Conservation (phyloP, 1,139 yeast genomes). For the Suhomyces terraborum region DNA sequence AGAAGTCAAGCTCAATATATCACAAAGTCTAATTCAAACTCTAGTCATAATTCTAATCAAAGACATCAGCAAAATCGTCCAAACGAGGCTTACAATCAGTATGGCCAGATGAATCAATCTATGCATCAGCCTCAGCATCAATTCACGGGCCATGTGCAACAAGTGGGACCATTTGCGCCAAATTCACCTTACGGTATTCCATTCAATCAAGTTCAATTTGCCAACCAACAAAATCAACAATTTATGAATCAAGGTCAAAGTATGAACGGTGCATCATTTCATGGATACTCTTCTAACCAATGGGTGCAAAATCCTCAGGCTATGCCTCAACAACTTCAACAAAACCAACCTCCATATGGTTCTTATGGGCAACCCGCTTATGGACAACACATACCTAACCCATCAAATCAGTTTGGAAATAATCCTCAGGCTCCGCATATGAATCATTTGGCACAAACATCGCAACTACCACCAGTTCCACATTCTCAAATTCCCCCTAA, state of each 20-base stretch:
- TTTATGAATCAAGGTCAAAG: background rate
- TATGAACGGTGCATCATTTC: background rate
- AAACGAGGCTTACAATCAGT: background rate
- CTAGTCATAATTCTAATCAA: slow-evolving; percentile 9
- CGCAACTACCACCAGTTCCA: slow-evolving; percentile 2
- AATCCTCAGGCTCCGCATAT: background rate
- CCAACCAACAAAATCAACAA: background rate
- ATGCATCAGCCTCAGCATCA: background rate
- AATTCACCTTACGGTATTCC: slow-evolving; percentile 9
- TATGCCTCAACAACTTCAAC: slow-evolving; percentile 11
- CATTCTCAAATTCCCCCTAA: slow-evolving; percentile 10
- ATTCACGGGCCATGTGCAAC: background rate
- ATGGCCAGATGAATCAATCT: background rate
- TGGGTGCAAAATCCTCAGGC: slow-evolving; percentile 16
- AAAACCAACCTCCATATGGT: slow-evolving; percentile 5
- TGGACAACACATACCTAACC: background rate
- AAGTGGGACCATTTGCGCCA: slow-evolving; percentile 4
- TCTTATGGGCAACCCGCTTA: slow-evolving; percentile 4
- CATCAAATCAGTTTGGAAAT: background rate
- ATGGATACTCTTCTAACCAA: background rate
- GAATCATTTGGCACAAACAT: slow-evolving; percentile 18
- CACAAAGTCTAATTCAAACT: too few species aligned
- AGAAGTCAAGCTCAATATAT: slow-evolving; percentile 2
- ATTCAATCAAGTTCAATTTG: slow-evolving; percentile 7
- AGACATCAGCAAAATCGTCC: slow-evolving; percentile 14